These are phyloP conservation scores for Xylaria scruposa DNA, from an alignment of 495 filamentous ascomycete genomes.

Conservation along the genomic window DNA sequence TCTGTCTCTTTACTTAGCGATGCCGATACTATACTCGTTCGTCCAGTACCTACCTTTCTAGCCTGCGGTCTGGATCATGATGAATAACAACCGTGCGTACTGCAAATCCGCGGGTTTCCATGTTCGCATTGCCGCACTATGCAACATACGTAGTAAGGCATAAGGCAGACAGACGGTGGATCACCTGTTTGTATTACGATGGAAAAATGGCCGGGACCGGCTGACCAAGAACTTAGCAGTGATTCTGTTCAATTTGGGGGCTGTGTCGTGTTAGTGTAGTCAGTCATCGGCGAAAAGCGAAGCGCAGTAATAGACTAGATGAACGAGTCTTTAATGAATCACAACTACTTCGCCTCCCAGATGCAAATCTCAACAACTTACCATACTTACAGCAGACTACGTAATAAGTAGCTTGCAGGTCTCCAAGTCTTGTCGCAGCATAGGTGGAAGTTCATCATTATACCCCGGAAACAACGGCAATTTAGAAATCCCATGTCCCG, in stretches of 20 bases:
- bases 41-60: background rate
- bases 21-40: background rate
- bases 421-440: background rate
- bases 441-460: background rate
- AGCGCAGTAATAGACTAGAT: slow-evolving; percentile 1
- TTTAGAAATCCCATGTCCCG: slow-evolving; percentile 4
- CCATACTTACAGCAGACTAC: background rate
- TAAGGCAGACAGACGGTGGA: slow-evolving; percentile 11
- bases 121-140: slow-evolving; percentile 11
- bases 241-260: slow-evolving; percentile 15
- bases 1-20: slow-evolving; percentile 1
- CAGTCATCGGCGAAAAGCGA: slow-evolving; percentile 23
- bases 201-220: slow-evolving; percentile 7
- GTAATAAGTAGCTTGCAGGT: background rate
- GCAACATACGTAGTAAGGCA: slow-evolving; percentile 4
- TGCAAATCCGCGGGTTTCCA: background rate
- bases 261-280: slow-evolving; percentile 5
- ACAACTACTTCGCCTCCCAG: background rate
- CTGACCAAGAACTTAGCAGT: slow-evolving; percentile 17
- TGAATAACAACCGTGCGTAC: background rate
- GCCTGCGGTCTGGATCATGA: background rate
- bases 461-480: slow-evolving; percentile 7
- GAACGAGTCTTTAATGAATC: background rate
- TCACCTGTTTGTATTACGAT: slow-evolving; percentile 16
- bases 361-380: background rate